phyloP scores from a whole-genome alignment of 2,329 filamentous ascomycete species.

The Cylindrodendrum hubeiense region DNA sequence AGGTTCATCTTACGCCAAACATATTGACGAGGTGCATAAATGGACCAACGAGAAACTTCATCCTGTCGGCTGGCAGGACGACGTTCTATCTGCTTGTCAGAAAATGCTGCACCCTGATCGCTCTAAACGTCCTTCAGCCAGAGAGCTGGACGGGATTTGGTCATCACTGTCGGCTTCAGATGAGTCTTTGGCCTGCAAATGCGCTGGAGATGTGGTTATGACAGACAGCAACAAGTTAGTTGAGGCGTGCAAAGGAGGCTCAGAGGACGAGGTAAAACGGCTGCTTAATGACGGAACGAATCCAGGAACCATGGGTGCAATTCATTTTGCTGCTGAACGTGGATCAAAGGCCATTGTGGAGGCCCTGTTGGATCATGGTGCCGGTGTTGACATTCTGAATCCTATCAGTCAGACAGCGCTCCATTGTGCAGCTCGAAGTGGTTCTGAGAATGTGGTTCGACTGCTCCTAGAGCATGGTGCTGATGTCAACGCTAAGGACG shows the following conservation, averaged over 20 bases:
- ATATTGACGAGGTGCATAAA: not conserved
- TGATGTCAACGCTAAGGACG: conserved; percentile 5
- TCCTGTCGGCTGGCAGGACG: not conserved
- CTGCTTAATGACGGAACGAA: not conserved
- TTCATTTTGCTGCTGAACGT: not conserved
- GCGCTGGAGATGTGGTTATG: not conserved
- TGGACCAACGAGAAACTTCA: not conserved
- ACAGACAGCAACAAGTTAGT: not conserved
- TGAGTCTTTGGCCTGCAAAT: not conserved
- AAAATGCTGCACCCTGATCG: not conserved
- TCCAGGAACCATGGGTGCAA: not conserved
- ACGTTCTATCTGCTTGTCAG: not conserved
- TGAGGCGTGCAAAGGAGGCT: not conserved
- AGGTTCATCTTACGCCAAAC: not conserved
- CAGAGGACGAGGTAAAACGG: not conserved
- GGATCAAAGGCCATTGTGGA: not conserved
- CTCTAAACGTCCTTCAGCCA: not conserved
- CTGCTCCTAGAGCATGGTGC: not conserved
- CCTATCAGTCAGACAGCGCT: not conserved
- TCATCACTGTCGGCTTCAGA: not conserved
- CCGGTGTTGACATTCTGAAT: not conserved
- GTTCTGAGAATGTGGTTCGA: not conserved
- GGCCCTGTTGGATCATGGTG: not conserved
- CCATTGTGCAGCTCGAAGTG: not conserved
- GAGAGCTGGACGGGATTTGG: not conserved